These are phyloP conservation scores for Mucuna pruriens DNA, from an alignment of 306 rosid genomes.

Conservation along the genomic window DNA sequence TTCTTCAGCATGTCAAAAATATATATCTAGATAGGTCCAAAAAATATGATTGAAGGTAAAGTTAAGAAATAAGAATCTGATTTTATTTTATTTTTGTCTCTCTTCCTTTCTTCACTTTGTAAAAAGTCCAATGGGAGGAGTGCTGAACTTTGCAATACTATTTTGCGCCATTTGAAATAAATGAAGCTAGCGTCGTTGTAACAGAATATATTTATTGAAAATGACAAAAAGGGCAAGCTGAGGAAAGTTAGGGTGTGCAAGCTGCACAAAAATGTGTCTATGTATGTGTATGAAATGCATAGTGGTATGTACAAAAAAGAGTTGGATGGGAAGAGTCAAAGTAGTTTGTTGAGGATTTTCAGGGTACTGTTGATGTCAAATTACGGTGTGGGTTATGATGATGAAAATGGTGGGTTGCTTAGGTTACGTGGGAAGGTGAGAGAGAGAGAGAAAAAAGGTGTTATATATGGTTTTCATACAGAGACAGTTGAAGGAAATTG, in stretches of 20 bases:
- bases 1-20: constrained; percentile 15
- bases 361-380: constrained; percentile 49
- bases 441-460: constrained; percentile 58
- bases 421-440: constrained; percentile 65
- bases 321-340: constrained; percentile 59
- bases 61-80: background rate
- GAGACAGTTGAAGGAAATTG: constrained; percentile 56
- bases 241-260: constrained; percentile 17
- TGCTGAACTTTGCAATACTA: constrained; percentile 29
- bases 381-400: constrained; percentile 52
- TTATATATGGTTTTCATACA: constrained; percentile 77
- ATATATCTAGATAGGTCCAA: background rate
- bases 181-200: constrained; percentile 43
- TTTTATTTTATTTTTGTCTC: background rate
- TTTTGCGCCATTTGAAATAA: constrained; percentile 34
- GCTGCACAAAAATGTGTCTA: constrained; percentile 29
- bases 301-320: constrained; percentile 24
- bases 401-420: constrained; percentile 52
- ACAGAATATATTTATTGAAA: constrained; percentile 50
- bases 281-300: background rate
- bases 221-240: constrained; percentile 35
- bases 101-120: background rate
- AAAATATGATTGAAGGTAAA: background rate
- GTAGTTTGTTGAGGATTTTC: constrained; percentile 59
- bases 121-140: constrained; percentile 25